Conservation (phyloP, 2,329 filamentous ascomycete genomes). For the Lizonia empirigonia region DNA sequence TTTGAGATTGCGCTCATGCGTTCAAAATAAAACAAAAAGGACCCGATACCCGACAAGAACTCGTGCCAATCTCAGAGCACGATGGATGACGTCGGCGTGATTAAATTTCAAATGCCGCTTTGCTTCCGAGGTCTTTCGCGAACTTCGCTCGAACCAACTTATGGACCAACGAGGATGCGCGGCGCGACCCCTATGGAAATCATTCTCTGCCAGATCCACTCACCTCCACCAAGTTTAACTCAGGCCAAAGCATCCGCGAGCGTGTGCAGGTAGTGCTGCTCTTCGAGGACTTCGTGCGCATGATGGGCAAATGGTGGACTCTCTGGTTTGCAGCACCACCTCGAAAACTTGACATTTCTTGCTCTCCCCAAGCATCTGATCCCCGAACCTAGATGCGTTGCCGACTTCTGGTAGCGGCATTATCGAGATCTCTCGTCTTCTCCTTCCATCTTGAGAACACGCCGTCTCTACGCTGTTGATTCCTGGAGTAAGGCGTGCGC, state of each 20-base stretch:
- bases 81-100: conserved; percentile 11
- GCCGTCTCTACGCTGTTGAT: conserved; percentile 10
- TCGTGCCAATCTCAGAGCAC: conserved; percentile 6
- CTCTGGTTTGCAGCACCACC: conserved; percentile 32
- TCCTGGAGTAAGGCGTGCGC: background rate
- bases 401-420: conserved; percentile 28
- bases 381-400: conserved; percentile 25
- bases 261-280: conserved; percentile 31
- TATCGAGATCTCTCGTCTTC: conserved; percentile 19
- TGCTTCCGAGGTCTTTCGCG: conserved; percentile 1
- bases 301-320: conserved; percentile 31
- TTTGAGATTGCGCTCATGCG: conserved; percentile 8
- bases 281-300: conserved; percentile 29
- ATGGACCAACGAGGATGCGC: background rate
- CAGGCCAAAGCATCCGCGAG: conserved; percentile 32
- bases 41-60: background rate
- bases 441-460: conserved; percentile 20
- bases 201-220: conserved; percentile 4
- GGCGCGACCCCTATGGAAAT: background rate
- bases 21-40: background rate
- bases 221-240: conserved; percentile 20
- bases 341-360: conserved; percentile 33
- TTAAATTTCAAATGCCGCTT: conserved; percentile 5
- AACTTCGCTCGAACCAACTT: background rate
- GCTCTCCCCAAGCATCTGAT: conserved; percentile 12